A percentile compares a stretch with the other conserved stretches of the same genome.
These are phyloP conservation scores for Eleusine coracana DNA, from an alignment of 176 grass and related monocot species.

Conservation along the genomic window DNA sequence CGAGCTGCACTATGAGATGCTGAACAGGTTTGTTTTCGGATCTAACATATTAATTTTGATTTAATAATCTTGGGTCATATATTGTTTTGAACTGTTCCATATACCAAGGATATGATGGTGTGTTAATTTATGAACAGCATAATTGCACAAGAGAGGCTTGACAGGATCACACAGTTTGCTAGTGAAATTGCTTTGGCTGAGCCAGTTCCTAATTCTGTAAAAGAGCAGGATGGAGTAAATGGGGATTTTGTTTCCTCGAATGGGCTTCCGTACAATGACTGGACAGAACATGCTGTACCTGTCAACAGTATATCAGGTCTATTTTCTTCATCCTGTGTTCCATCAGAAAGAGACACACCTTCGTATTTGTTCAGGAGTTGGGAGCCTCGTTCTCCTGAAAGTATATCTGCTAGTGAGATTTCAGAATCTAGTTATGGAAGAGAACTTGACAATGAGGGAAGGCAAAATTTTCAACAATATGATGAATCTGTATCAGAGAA, in stretches of 20 bases:
- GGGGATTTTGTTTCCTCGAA: constrained; percentile 56
- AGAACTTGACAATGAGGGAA: constrained; percentile 79
- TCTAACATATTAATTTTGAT: constrained; percentile 18
- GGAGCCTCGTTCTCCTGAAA: constrained; percentile 83
- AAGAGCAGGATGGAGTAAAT: constrained; percentile 50
- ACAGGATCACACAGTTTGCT: constrained; percentile 88
- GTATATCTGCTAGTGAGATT: constrained; percentile 73
- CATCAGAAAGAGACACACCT: constrained; percentile 57
- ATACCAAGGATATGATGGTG: constrained; percentile 31
- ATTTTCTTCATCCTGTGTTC: constrained; percentile 70
- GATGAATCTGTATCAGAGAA: constrained; percentile 78
- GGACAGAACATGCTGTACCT: constrained; percentile 82
- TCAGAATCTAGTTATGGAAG: constrained; percentile 76
- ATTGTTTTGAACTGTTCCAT: not conserved
- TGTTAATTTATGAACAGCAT: constrained; percentile 65
- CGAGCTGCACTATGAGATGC: constrained; percentile 98
- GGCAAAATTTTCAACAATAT: constrained; percentile 61
- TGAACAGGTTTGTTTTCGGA: constrained; percentile 75
- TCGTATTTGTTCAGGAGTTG: constrained; percentile 63
- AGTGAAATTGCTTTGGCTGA: constrained; percentile 76
- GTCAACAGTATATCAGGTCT: constrained; percentile 77
- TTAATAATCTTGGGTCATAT: constrained; percentile 4
- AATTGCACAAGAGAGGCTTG: constrained; percentile 97
- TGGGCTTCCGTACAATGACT: constrained; percentile 56
- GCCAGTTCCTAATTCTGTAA: constrained; percentile 60